phyloP scores from a whole-genome alignment of 2,329 filamentous ascomycete species.

The Calonectria multiphialidica region DNA sequence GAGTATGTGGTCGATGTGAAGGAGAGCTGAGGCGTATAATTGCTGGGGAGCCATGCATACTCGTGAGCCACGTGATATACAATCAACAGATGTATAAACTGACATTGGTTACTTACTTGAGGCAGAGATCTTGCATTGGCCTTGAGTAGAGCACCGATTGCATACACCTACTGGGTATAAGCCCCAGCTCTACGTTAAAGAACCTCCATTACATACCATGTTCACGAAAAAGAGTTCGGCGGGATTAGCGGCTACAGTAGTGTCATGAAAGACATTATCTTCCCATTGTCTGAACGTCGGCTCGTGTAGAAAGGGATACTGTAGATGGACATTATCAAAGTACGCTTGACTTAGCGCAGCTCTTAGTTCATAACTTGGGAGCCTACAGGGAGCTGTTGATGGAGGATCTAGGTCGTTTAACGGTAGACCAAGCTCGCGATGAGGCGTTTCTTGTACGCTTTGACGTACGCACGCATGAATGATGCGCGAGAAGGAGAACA shows the following conservation, averaged over 20 bases:
- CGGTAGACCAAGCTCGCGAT: neutral
- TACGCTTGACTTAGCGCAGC: constrained; percentile 12
- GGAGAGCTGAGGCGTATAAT: constrained; percentile 12
- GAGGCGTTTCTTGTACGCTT: neutral
- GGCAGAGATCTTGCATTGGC: neutral
- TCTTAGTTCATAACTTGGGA: neutral
- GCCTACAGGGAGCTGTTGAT: neutral
- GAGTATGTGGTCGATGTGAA: constrained; percentile 14
- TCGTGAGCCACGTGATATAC: no score
- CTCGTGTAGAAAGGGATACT: constrained; percentile 26
- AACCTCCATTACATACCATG: neutral
- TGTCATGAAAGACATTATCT: neutral
- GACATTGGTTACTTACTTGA: constrained; percentile 3
- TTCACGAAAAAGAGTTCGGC: constrained; percentile 18
- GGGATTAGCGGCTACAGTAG: neutral
- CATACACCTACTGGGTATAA: constrained; percentile 13
- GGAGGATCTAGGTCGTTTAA: neutral
- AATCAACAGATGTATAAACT: no score
- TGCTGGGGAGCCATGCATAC: constrained; percentile 7
- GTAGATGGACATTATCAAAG: constrained; percentile 26
- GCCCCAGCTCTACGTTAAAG: no score
- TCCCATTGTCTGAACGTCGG: constrained; percentile 25
- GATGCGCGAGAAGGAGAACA: constrained; percentile 43
- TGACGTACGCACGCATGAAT: constrained; percentile 21
- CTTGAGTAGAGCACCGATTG: constrained; percentile 16